Conservation (phyloP, 2,329 filamentous ascomycete species). For the Colletotrichum gloeosporioides region DNA sequence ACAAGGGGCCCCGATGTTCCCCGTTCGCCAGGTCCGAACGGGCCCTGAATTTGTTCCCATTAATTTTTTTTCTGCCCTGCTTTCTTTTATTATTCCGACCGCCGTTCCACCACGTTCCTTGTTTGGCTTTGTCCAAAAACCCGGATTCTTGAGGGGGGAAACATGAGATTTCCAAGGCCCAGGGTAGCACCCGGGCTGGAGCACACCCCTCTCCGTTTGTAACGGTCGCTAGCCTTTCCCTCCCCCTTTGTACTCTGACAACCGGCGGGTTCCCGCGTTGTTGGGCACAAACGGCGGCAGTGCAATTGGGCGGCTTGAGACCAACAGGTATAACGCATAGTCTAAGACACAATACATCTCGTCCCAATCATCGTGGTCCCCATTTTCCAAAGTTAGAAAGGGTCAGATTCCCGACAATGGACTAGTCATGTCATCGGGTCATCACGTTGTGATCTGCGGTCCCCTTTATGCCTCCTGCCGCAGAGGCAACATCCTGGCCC, state of each 20-base stretch:
- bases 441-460: slow-evolving; percentile 14
- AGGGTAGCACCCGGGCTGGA: slow-evolving; percentile 8
- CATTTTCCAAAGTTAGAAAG: slow-evolving; percentile 11
- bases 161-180: slow-evolving; percentile 8
- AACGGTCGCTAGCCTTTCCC: background rate
- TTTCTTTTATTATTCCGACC: background rate
- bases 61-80: slow-evolving; percentile 9
- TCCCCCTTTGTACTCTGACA: background rate
- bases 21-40: background rate
- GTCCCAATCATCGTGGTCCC: slow-evolving; percentile 6
- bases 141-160: slow-evolving; percentile 7
- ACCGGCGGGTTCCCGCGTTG: background rate
- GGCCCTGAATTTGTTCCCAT: background rate
- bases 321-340: slow-evolving; percentile 9
- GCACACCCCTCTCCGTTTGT: background rate
- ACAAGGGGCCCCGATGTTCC: background rate
- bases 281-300: background rate
- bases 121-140: slow-evolving; percentile 10
- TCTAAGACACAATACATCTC: background rate
- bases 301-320: background rate
- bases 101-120: slow-evolving; percentile 14
- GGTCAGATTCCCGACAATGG: background rate
- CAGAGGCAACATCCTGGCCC: slow-evolving; percentile 1
- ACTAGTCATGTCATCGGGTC: slow-evolving; percentile 18
- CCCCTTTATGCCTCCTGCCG: slow-evolving; percentile 14